These are phyloP conservation scores for Claviceps fusiformis DNA, from an alignment of 2,329 filamentous ascomycete genomes.

Conservation along the genomic window DNA sequence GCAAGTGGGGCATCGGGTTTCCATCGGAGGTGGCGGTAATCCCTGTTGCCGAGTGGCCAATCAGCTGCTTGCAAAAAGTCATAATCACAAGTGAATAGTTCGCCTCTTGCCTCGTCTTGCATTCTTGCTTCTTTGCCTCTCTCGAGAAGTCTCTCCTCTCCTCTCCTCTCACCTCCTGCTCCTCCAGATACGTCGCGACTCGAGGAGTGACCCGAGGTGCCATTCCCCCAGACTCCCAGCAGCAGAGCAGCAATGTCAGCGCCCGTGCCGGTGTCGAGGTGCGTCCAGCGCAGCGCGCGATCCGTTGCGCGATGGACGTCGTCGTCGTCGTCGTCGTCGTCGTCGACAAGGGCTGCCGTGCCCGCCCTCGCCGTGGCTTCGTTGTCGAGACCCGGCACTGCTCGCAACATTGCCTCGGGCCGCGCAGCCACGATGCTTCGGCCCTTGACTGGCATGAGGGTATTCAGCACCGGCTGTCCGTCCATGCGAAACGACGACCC, in stretches of 20 bases:
- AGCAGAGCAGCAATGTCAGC: slow-evolving; percentile 18
- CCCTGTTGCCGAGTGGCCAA: slow-evolving; percentile 3
- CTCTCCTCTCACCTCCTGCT: neutral
- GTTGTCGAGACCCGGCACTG: slow-evolving; percentile 8
- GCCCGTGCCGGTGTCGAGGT: slow-evolving; percentile 24
- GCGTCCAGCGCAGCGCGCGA: slow-evolving; percentile 24
- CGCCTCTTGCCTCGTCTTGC: neutral
- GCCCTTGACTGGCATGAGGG: slow-evolving; percentile 14
- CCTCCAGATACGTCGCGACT: neutral
- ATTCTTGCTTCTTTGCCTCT: neutral
- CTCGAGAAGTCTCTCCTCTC: neutral
- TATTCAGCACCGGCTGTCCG: slow-evolving; percentile 22
- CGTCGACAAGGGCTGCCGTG: slow-evolving; percentile 8
- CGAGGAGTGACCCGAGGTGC: neutral
- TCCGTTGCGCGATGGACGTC: slow-evolving; percentile 17
- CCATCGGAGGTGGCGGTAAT: neutral
- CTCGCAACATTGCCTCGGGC: slow-evolving; percentile 5
- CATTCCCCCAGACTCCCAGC: neutral
- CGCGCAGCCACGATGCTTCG: slow-evolving; percentile 10
- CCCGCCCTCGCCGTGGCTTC: slow-evolving; percentile 8
- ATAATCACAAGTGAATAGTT: neutral
- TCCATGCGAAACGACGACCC: slow-evolving; percentile 14
- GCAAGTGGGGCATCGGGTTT: neutral
- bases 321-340: too few relatives aligned
- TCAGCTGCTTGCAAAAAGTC: slow-evolving; percentile 4